Conservation (phyloP, 148 eudicot species). For the Chenopodium album region DNA sequence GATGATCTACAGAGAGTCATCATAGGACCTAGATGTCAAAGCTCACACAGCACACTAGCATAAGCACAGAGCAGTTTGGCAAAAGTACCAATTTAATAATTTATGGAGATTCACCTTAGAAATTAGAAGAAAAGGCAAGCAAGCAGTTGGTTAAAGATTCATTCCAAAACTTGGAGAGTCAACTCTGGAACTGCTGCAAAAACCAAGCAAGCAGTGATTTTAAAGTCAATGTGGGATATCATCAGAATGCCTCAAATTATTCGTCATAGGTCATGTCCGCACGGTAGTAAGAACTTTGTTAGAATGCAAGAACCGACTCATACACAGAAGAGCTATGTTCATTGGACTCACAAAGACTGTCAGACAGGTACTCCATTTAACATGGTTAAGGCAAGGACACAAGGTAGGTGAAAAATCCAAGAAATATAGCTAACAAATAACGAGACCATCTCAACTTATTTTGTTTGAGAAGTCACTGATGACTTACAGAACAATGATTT, state of each 20-base stretch:
- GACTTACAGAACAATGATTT: background rate
- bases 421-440: background rate
- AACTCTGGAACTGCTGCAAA: constrained; percentile 11
- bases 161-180: constrained; percentile 5
- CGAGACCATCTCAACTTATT: background rate
- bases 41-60: constrained; percentile 1
- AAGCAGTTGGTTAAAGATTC: constrained; percentile 4
- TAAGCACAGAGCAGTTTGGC: background rate
- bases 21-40: no score
- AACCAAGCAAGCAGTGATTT: background rate
- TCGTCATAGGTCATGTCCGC: background rate
- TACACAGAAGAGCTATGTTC: background rate
- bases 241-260: background rate
- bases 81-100: background rate
- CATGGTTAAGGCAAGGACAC: background rate
- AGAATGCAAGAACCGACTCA: background rate
- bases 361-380: background rate
- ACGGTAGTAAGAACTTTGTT: background rate
- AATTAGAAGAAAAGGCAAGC: constrained; percentile 5
- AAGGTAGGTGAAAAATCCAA: background rate
- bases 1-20: background rate
- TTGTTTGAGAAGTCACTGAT: background rate
- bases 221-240: background rate
- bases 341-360: background rate
- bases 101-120: background rate